A percentile compares a stretch with the other conserved stretches of the same genome.
Conservation (phyloP, 108 stramenopile species). For the Pseudonitzschia multiseries region DNA sequence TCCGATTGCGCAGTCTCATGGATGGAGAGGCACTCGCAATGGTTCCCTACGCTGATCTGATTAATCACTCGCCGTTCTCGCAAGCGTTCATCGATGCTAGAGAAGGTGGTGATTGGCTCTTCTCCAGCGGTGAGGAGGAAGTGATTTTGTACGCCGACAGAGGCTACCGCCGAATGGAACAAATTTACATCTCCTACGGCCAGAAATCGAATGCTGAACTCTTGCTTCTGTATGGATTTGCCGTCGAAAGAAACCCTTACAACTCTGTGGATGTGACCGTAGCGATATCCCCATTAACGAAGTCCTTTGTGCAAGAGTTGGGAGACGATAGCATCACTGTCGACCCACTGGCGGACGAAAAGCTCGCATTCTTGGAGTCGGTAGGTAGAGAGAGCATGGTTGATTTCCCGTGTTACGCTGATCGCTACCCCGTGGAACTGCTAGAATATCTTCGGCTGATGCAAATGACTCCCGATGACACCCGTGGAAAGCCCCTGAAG, state of each 20-base stretch:
- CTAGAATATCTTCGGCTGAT: conserved; percentile 94
- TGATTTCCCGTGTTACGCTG: conserved; percentile 93
- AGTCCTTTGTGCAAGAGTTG: conserved; percentile 60
- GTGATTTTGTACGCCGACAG: conserved; percentile 93
- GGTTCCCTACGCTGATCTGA: conserved; percentile 95
- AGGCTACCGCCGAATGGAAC: conserved; percentile 93
- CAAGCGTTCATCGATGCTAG: conserved; percentile 81
- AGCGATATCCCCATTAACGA: conserved; percentile 71
- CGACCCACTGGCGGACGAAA: conserved; percentile 84
- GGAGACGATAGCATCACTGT: conserved; percentile 52
- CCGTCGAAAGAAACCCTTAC: conserved; percentile 94
- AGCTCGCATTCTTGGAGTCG: conserved; percentile 74
- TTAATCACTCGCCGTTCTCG: conserved; percentile 95
- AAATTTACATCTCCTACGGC: conserved; percentile 93
- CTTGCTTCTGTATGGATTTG: conserved; percentile 92
- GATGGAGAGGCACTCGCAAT: conserved; percentile 86
- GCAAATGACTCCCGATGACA: conserved; percentile 92
- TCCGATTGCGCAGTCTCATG: conserved; percentile 70
- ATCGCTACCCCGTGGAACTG: conserved; percentile 94
- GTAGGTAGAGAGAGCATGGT: conserved; percentile 81
- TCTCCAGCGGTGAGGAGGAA: conserved; percentile 88
- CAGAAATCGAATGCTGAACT: conserved; percentile 95
- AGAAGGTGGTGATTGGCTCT: conserved; percentile 84
- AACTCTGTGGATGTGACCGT: conserved; percentile 95
- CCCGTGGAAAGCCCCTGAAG: conserved; percentile 65